A percentile compares a stretch with the other conserved stretches of the same genome.
Evolutionary conservation across 2,329 filamentous ascomycete species (phyloP).

Genomic region (Zelopaecilomyces penicillatus): DNA sequence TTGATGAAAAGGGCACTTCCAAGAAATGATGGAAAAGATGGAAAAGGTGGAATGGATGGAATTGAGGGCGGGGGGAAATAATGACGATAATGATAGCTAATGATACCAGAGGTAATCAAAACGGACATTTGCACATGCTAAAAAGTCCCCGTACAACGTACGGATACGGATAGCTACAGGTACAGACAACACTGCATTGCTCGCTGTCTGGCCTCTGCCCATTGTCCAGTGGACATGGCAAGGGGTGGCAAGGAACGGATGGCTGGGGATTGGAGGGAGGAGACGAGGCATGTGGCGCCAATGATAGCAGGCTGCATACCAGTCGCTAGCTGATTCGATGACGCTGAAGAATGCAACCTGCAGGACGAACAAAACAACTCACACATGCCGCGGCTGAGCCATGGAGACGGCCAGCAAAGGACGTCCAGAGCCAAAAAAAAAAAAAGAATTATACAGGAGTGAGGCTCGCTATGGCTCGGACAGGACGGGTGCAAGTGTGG

Average conservation of each 20-base stretch:
- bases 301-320: constrained; percentile 9
- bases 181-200: no score
- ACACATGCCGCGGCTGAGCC: constrained; percentile 26
- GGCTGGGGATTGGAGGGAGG: constrained; percentile 4
- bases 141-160: not conserved
- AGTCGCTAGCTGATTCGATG: constrained; percentile 19
- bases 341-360: constrained; percentile 12
- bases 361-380: constrained; percentile 17
- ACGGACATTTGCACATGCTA: constrained; percentile 9
- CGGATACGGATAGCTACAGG: no score
- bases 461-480: no score
- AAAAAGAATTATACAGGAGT: no score
- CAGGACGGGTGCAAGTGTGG: no score
- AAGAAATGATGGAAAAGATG: no score
- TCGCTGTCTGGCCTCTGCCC: no score
- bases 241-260: constrained; percentile 3
- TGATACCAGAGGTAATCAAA: not conserved
- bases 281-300: constrained; percentile 9
- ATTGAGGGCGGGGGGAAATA: no score
- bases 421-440: no score
- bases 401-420: constrained; percentile 8
- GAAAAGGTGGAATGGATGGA: no score
- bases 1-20: no score
- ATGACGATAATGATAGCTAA: not conserved
- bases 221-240: no score